phyloP scores from a whole-genome alignment of 2,329 filamentous ascomycete genomes.

The Lecanoromycetidae sp. region DNA sequence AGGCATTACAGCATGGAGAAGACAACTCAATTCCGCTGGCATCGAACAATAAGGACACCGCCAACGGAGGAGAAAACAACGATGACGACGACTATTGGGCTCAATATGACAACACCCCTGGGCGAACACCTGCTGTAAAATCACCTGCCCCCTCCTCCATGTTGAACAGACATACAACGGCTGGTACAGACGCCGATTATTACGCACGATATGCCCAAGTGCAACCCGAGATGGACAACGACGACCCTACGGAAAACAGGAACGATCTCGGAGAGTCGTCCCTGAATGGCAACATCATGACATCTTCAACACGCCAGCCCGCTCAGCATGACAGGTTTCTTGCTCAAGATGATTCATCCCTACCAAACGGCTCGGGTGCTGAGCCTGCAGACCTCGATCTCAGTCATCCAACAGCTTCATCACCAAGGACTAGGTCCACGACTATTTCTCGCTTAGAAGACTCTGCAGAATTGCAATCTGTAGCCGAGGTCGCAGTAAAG shows the following conservation, averaged over 20 bases:
- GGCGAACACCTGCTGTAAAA: conserved; percentile 33
- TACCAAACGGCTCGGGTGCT: neutral
- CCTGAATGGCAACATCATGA: conserved; percentile 41
- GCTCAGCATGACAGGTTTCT: neutral
- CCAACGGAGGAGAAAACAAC: conserved; percentile 34
- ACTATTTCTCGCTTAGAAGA: conserved; percentile 12
- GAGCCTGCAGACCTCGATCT: neutral
- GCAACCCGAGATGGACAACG: conserved; percentile 51
- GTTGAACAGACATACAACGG: conserved; percentile 17
- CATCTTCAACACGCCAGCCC: neutral
- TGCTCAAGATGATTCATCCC: neutral
- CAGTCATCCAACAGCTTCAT: conserved; percentile 6
- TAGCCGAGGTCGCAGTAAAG: conserved; percentile 48
- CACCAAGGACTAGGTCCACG: neutral
- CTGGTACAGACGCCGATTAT: conserved; percentile 44
- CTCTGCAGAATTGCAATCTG: conserved; percentile 14
- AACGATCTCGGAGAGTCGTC: conserved; percentile 39
- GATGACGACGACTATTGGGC: conserved; percentile 55
- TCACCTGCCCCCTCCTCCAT: conserved; percentile 23
- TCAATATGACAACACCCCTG: conserved; percentile 47
- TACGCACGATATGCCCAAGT: conserved; percentile 51
- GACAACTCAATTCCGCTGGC: conserved; percentile 19
- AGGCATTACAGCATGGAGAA: conserved; percentile 25
- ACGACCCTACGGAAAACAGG: conserved; percentile 47
- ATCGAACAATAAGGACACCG: conserved; percentile 25